Conservation (phyloP, 2,329 filamentous ascomycete genomes). For the Phyllosticta citribraziliensis region DNA sequence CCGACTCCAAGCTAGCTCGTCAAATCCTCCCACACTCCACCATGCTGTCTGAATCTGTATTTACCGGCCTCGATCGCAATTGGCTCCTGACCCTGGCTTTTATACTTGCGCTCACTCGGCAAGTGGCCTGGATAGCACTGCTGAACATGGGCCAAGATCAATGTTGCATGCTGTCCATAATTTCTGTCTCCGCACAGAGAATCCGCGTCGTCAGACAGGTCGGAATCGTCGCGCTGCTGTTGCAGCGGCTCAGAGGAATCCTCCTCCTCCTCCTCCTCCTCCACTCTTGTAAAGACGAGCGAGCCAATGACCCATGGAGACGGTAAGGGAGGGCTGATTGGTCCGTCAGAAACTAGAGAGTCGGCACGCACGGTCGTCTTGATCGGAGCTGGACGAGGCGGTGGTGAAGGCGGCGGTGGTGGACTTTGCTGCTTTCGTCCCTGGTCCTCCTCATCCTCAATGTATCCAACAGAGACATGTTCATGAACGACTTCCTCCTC, state of each 20-base stretch:
- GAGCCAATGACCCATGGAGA: slow-evolving; percentile 1
- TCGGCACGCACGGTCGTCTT: background rate
- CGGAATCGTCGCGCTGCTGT: background rate
- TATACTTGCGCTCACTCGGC: background rate
- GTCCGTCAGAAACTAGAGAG: background rate
- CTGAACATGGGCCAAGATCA: slow-evolving; percentile 1
- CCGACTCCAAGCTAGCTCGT: background rate
- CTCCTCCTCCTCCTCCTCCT: background rate
- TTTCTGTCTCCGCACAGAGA: background rate
- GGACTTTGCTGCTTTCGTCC: background rate
- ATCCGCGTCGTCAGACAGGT: background rate
- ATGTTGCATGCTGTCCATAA: background rate
- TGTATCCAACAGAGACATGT: background rate
- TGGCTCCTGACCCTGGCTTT: slow-evolving; percentile 2
- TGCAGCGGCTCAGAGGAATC: background rate
- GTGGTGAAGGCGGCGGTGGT: background rate
- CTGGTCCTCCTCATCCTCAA: background rate
- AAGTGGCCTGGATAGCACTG: slow-evolving; percentile 1
- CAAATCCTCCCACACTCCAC: background rate
- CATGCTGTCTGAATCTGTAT: slow-evolving; percentile 1
- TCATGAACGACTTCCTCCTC: background rate
- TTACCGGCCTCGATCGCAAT: background rate
- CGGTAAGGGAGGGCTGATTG: background rate
- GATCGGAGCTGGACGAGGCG: background rate
- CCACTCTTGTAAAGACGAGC: background rate